Evolutionary conservation across 139 green algal species (phyloP).

Genomic region (Micromonas pusilla): DNA sequence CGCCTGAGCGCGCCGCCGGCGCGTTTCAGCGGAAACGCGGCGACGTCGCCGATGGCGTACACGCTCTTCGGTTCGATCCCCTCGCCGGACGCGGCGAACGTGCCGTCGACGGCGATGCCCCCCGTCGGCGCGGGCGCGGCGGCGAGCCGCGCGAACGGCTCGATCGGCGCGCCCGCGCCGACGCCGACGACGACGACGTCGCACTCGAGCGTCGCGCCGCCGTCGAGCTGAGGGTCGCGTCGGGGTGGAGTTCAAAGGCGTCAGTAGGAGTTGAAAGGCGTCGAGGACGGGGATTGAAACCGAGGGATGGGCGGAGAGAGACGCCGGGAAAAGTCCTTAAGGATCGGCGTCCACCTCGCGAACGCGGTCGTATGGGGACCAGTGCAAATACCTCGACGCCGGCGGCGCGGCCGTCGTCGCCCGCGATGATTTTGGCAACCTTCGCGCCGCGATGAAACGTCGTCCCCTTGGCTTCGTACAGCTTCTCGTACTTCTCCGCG

Average conservation of each 20-base stretch:
- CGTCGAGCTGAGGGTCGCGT: too few relatives aligned
- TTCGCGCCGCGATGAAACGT: constrained; percentile 24
- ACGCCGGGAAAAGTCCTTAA: too few relatives aligned
- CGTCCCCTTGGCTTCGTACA: constrained; percentile 47
- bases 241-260: too few relatives aligned
- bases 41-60: constrained; percentile 76
- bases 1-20: too few relatives aligned
- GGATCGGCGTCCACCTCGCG: too few relatives aligned
- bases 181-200: constrained; percentile 76
- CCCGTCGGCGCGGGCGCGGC: constrained; percentile 50
- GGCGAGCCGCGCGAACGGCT: constrained; percentile 51
- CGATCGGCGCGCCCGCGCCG: constrained; percentile 61
- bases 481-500: constrained; percentile 52
- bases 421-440: not conserved
- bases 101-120: constrained; percentile 70
- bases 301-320: too few relatives aligned
- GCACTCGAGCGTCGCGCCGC: constrained; percentile 48
- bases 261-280: too few relatives aligned
- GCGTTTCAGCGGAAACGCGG: constrained; percentile 80
- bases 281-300: too few relatives aligned
- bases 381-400: too few relatives aligned
- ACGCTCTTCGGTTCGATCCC: constrained; percentile 27
- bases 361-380: too few relatives aligned
- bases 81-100: constrained; percentile 38
- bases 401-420: not conserved